Conservation (phyloP, 345 rosid species). For the Murraya koenigii region DNA sequence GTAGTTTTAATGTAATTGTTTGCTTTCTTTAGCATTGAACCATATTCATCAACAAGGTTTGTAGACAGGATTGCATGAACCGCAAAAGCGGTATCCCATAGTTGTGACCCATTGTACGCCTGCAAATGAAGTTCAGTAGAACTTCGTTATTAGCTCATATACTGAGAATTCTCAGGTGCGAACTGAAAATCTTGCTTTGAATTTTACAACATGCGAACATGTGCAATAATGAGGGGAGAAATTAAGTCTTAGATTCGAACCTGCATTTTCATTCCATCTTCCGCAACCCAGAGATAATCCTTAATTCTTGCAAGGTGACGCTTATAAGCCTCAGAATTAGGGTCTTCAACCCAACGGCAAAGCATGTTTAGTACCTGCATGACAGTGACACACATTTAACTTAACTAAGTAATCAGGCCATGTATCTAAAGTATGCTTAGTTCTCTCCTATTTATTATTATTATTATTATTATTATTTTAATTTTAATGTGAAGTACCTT, state of each 20-base stretch:
- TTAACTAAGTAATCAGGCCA: background rate
- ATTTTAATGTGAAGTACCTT: constrained; percentile 45
- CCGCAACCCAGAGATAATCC: constrained; percentile 60
- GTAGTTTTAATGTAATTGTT: constrained; percentile 50
- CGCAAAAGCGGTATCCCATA: constrained; percentile 63
- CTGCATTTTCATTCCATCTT: constrained; percentile 76
- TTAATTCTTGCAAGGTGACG: constrained; percentile 48
- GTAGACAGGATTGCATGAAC: constrained; percentile 61
- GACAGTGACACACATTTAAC: too few species aligned
- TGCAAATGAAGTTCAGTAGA: constrained; percentile 11
- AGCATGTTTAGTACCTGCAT: constrained; percentile 52
- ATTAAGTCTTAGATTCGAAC: background rate
- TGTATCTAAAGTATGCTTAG: background rate
- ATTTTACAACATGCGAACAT: background rate
- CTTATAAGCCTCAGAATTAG: constrained; percentile 45
- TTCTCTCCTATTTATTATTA: too few species aligned
- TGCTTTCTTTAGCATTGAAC: constrained; percentile 54
- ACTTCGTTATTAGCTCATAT: too few species aligned
- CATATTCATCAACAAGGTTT: constrained; percentile 37
- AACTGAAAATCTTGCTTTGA: background rate
- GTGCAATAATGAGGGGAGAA: background rate
- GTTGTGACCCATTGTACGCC: constrained; percentile 73
- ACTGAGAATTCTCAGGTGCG: background rate
- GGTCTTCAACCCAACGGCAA: constrained; percentile 59
- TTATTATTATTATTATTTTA: too few species aligned